A percentile compares a stretch with the other conserved stretches of the same genome.
Conservation (phyloP, 2,329 filamentous ascomycete species). For the Anthostomella pinea region DNA sequence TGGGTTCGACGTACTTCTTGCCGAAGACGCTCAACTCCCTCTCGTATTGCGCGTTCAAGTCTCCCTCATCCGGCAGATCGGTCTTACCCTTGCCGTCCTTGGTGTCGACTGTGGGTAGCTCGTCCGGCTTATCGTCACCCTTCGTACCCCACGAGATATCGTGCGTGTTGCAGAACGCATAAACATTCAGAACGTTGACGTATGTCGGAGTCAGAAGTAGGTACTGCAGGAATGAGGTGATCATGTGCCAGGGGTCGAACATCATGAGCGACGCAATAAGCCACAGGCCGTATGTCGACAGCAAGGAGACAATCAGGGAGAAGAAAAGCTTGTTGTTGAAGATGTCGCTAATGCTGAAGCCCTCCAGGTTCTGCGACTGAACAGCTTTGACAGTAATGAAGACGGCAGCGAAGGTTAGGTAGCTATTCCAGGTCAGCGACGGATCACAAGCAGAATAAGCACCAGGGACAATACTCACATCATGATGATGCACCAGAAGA, state of each 20-base stretch:
- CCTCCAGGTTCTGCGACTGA: constrained; percentile 62
- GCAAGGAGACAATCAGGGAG: constrained; percentile 86
- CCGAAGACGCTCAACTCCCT: constrained; percentile 73
- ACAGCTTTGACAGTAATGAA: constrained; percentile 92
- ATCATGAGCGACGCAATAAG: constrained; percentile 88
- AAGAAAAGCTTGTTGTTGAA: constrained; percentile 90
- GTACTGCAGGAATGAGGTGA: constrained; percentile 94
- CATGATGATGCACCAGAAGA: constrained; percentile 97
- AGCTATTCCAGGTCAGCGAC: constrained; percentile 47
- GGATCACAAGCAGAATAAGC: not conserved
- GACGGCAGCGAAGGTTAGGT: constrained; percentile 90
- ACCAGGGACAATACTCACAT: constrained; percentile 52
- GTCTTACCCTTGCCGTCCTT: constrained; percentile 91
- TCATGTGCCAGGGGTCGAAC: constrained; percentile 99
- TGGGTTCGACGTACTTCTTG: constrained; percentile 70
- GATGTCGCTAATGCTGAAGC: constrained; percentile 68
- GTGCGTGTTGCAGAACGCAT: constrained; percentile 97
- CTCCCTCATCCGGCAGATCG: constrained; percentile 90
- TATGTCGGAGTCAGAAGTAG: constrained; percentile 92
- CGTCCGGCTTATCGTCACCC: constrained; percentile 92
- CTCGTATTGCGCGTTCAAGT: constrained; percentile 94
- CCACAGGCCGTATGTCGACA: constrained; percentile 92
- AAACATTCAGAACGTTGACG: constrained; percentile 98
- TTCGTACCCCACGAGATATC: constrained; percentile 98
- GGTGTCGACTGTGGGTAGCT: constrained; percentile 81